Evolutionary conservation across 2,329 filamentous ascomycete species (phyloP), one percentile per base, ranked within the genome.

Genomic region (Penicillium glabrum): DNA sequence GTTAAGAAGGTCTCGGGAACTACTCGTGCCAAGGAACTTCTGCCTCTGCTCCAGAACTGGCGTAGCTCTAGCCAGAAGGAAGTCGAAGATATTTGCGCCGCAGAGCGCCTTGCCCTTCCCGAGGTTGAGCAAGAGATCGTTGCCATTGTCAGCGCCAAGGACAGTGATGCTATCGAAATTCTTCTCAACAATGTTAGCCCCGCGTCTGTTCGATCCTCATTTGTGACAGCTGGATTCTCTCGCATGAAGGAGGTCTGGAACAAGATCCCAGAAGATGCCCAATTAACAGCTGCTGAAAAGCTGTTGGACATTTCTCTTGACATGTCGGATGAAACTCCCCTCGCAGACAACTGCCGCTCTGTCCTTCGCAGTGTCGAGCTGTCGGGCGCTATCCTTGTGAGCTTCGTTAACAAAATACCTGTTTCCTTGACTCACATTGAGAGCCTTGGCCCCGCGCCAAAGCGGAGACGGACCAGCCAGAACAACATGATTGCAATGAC

Each of bases 381-480:
- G 39, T 86, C 89, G 2, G 90, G 89, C 0, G 80, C 87, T 29
- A 86, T 91, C 24, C 82, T 97, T 9, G 78, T 86, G 1, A 81
- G 82, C 47, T 91, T 96, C 73, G 77, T 96, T 8, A 84, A 89
- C 61, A 86, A 85, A 24, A 82, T 96, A 41, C 89, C 91, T 56
- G 87, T 86, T 14, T 84, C 88, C n/a, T 82, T 75, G 39, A 70
- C 87, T 3, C 86, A 89, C 65, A 83, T 93, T 74, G 86, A 88
- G 43, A 87, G 86, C 46, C 86, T 88, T 54, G 84, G 87, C 13
- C 88, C 89, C 10, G 83, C 89, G 1, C 87, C 87, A 61, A 96
- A 96, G 79, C 83, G 91, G 60, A 86, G 91, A 67, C 85, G 91
- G 54, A 91, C 86, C 0, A 96, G 90, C 74, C 86, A 88, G 53